A percentile compares a stretch with the other conserved stretches of the same genome.
Evolutionary conservation across 495 filamentous ascomycete species (phyloP).

Genomic region (Xylaria venustula): DNA sequence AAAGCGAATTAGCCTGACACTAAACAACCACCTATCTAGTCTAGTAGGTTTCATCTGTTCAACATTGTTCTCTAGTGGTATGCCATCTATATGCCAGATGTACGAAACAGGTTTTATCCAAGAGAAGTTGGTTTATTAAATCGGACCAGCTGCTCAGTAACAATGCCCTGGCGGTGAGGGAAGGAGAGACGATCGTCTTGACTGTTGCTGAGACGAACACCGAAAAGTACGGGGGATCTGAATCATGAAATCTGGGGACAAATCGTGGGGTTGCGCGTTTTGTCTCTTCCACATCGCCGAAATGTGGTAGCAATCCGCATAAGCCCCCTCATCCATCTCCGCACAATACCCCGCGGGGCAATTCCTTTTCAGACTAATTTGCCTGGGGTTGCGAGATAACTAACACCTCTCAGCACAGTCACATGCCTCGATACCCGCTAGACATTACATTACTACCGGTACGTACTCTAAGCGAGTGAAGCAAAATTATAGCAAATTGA

Average conservation of each 20-base stretch:
- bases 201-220: neutral
- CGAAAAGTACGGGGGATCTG: conserved; percentile 4
- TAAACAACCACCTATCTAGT: no score
- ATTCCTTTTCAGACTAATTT: neutral
- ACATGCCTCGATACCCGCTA: neutral
- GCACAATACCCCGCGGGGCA: neutral
- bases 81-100: no score
- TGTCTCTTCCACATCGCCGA: neutral
- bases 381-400: neutral
- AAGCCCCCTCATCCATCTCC: neutral
- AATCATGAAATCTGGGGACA: conserved; percentile 3
- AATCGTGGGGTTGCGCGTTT: conserved; percentile 7
- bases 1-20: no score
- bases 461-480: no score
- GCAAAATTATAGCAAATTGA: neutral
- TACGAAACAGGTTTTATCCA: neutral
- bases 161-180: neutral
- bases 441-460: no score
- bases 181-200: neutral
- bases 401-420: neutral
- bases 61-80: no score
- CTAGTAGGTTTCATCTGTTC: no score
- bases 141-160: neutral
- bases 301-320: neutral
- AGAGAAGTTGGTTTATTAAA: no score